Conservation (phyloP, 2,329 filamentous ascomycete species). For the Lasiodiplodia hormozganensis region DNA sequence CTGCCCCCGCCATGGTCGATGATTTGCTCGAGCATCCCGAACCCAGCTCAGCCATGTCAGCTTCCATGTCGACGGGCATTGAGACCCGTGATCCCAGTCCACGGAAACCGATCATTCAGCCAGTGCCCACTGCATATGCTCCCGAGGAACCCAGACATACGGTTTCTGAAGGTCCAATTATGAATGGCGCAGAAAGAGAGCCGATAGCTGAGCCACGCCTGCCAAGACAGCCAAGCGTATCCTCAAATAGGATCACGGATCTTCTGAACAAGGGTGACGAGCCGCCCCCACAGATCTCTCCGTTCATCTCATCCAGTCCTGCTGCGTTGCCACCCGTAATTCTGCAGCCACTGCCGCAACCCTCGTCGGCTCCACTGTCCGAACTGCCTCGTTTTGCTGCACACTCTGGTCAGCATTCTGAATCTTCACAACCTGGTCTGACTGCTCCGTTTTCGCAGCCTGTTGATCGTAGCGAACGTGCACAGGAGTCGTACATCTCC, state of each 20-base stretch:
- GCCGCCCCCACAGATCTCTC: constrained; percentile 8
- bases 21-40: constrained; percentile 8
- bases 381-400: constrained; percentile 8
- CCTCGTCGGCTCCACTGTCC: constrained; percentile 16
- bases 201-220: constrained; percentile 7
- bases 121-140: constrained; percentile 32
- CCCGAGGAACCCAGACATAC: not conserved
- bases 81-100: constrained; percentile 23
- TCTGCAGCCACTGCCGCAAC: constrained; percentile 22
- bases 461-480: constrained; percentile 21
- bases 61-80: constrained; percentile 24
- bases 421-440: not conserved
- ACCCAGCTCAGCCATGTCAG: constrained; percentile 22
- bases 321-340: constrained; percentile 19
- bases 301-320: constrained; percentile 24
- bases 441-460: constrained; percentile 16
- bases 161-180: not conserved
- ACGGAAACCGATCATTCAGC: constrained; percentile 32
- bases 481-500: constrained; percentile 21
- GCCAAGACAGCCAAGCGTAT: constrained; percentile 35
- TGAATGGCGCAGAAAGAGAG: constrained; percentile 4
- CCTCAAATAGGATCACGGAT: constrained; percentile 46
- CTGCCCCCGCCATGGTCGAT: constrained; percentile 4
- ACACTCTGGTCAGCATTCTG: constrained; percentile 14
- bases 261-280: constrained; percentile 46